Evolutionary conservation across 2,329 filamentous ascomycete species (phyloP), one percentile per base, ranked within the genome.

Genomic region (Paraphoma chrysanthemicola): DNA sequence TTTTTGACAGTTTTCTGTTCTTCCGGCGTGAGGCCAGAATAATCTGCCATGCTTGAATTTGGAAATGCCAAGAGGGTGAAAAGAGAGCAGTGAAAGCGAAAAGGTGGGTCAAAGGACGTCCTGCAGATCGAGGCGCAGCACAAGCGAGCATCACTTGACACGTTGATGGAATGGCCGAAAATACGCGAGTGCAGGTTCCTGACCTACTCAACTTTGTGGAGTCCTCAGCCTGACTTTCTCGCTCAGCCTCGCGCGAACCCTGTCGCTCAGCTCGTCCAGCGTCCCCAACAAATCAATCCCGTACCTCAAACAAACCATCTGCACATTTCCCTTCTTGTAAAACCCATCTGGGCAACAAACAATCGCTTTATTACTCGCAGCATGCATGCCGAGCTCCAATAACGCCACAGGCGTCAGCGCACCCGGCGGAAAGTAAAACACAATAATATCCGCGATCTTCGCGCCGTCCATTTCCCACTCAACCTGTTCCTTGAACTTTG

Each of bases 381-480:
- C 81, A 46, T 78, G 81, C 46, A 90, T 74, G 0, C 87, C 87
- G 36, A 90, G 68, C 72, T 90, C 87, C 46, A 89, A 69, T 62
- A 90, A 68, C 43, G 82, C 85, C 44, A 88, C 77, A 1, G 85
- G 84, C 7, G 86, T 84, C 47, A 78, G 69, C 0, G 82, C 85
- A 1, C 63, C 74, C 0, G 80, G 77, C 28, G 82, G 79, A 53
- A 89, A 86, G 62, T 84, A 85, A 42, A 89, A 75, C 4, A 84
- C 82, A 16, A 89, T 74, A 4, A 88, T 61, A 68, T 85, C 81
- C 0, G 86, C 85, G 1, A 60, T 52, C 12, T 83, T 80, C 62
- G 85, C 84, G 73, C 80, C 83, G 42, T 85, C 80, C 39, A 89
- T 79, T 70, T 90, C 88, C 86, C 87, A 90, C 42, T 80, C 74